Conservation (phyloP, 2,329 filamentous ascomycete species). For the Ilyonectria robusta region DNA sequence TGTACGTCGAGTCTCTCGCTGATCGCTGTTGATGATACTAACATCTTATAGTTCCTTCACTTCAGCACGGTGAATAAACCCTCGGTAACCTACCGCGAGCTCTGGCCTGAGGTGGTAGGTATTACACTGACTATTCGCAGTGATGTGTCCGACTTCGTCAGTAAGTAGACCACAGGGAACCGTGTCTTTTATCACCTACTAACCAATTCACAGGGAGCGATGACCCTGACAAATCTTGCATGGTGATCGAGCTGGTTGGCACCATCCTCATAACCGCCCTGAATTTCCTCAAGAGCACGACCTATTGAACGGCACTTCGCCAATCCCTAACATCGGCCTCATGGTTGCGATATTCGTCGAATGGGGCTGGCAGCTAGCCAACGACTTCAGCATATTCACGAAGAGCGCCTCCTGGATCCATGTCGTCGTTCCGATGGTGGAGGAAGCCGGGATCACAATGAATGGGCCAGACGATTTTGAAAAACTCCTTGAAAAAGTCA, state of each 20-base stretch:
- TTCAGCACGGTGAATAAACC: slow-evolving; percentile 44
- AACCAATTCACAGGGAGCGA: slow-evolving; percentile 21
- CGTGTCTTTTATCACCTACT: not conserved
- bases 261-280: slow-evolving; percentile 30
- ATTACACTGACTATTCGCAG: slow-evolving; percentile 33
- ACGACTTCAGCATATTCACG: slow-evolving; percentile 1
- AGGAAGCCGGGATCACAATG: slow-evolving; percentile 30
- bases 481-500: slow-evolving; percentile 7
- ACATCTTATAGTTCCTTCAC: slow-evolving; percentile 49
- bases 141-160: slow-evolving; percentile 13
- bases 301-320: slow-evolving; percentile 32
- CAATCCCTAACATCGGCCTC: slow-evolving; percentile 36
- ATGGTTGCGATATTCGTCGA: slow-evolving; percentile 32
- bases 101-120: slow-evolving; percentile 45
- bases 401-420: slow-evolving; percentile 31
- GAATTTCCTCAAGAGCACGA: slow-evolving; percentile 30
- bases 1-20: slow-evolving; percentile 26
- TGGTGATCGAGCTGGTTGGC: slow-evolving; percentile 34
- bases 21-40: not conserved
- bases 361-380: slow-evolving; percentile 21
- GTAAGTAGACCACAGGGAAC: not conserved
- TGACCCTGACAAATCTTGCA: slow-evolving; percentile 10
- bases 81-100: slow-evolving; percentile 31
- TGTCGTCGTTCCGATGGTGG: slow-evolving; percentile 32
- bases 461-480: slow-evolving; percentile 9